phyloP scores from a whole-genome alignment of 805 yeast genomes.

The Candida quercuum region DNA sequence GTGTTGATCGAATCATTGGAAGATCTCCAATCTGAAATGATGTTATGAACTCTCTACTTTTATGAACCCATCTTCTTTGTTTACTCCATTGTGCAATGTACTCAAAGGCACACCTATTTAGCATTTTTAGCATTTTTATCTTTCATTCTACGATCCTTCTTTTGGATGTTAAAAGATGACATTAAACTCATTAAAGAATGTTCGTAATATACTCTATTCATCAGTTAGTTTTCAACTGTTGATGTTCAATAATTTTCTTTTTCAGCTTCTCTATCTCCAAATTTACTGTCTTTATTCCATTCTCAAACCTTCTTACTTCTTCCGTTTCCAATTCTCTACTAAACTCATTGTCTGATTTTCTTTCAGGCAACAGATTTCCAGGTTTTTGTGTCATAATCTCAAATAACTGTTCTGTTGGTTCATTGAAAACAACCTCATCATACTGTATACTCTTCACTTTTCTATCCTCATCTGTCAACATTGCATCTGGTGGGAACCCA shows the following conservation, averaged over 20 bases:
- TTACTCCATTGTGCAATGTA: too few relatives aligned
- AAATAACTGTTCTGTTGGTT: slow-evolving; percentile 89
- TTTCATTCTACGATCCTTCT: too few relatives aligned
- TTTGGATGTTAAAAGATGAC: too few relatives aligned
- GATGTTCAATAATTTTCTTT: slow-evolving; percentile 28
- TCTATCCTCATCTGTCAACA: slow-evolving; percentile 23
- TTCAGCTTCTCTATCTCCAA: slow-evolving; percentile 38
- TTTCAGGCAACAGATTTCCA: slow-evolving; percentile 43
- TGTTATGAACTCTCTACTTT: too few relatives aligned
- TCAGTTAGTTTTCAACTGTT: slow-evolving; percentile 10
- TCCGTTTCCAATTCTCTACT: slow-evolving; percentile 55
- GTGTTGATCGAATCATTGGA: slow-evolving; percentile 16
- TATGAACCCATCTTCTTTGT: too few relatives aligned
- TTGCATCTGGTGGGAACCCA: slow-evolving; percentile 32
- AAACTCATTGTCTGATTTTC: slow-evolving; percentile 34
- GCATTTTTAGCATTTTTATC: too few relatives aligned
- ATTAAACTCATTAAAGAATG: too few relatives aligned
- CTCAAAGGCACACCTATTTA: too few relatives aligned
- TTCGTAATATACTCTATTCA: too few relatives aligned
- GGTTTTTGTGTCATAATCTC: slow-evolving; percentile 69
- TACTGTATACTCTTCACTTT: slow-evolving; percentile 59
- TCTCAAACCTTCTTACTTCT: slow-evolving; percentile 52
- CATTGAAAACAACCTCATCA: slow-evolving; percentile 92
- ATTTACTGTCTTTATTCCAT: slow-evolving; percentile 39
- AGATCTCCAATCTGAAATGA: slow-evolving; percentile 5